These are phyloP conservation scores for Ogataea saltuana DNA, from an alignment of 805 yeast genomes.

Conservation along the genomic window DNA sequence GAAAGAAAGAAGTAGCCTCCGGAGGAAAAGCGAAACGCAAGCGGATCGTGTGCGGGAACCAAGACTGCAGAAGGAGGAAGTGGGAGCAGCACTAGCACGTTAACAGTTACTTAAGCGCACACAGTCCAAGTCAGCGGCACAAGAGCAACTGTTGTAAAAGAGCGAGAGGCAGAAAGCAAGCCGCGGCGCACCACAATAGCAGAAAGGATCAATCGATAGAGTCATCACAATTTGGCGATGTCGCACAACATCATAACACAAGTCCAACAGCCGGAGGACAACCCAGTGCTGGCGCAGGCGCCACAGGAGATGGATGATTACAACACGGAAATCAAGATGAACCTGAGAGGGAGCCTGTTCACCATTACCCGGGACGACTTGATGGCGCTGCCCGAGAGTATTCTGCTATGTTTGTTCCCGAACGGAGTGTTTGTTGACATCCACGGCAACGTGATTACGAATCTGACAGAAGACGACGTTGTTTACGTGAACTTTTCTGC, in stretches of 20 bases:
- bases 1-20: no score
- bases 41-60: no score
- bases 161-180: conserved; percentile 1
- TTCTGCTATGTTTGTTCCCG: conserved; percentile 83
- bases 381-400: conserved; percentile 88
- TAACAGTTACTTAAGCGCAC: no score
- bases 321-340: conserved; percentile 70
- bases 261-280: conserved; percentile 44
- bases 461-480: conserved; percentile 74
- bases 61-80: no score
- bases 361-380: conserved; percentile 84
- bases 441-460: conserved; percentile 74
- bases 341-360: conserved; percentile 73
- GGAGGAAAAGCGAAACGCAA: no score
- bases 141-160: not conserved
- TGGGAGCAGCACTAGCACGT: no score
- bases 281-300: conserved; percentile 19
- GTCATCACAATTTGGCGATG: conserved; percentile 21
- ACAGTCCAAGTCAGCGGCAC: no score
- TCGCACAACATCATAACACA: conserved; percentile 64
- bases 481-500: conserved; percentile 88
- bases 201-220: not conserved
- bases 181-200: not conserved
- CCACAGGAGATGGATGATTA: conserved; percentile 43
- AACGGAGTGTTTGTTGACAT: conserved; percentile 84